phyloP scores from a whole-genome alignment of 176 grass and related monocot species.

The Typha latifolia region DNA sequence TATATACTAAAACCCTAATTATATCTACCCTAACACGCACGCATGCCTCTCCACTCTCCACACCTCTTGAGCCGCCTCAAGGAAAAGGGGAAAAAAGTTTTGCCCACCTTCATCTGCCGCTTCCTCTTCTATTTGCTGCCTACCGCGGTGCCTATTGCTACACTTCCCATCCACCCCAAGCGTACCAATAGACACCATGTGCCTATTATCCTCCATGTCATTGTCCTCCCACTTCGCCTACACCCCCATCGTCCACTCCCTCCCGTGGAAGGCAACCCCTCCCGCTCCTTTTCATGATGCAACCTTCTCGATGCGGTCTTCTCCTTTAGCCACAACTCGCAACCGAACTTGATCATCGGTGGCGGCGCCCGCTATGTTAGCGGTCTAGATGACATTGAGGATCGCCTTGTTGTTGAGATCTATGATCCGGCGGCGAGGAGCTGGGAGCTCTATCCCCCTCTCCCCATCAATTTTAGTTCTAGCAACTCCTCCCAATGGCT shows the following conservation, averaged over 20 bases:
- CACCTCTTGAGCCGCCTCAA: too few species aligned
- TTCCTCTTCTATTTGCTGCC: too few species aligned
- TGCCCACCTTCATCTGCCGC: too few species aligned
- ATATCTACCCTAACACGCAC: too few species aligned
- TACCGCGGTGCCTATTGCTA: too few species aligned
- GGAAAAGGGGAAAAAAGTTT: too few species aligned
- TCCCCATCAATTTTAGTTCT: slow-evolving; percentile 26
- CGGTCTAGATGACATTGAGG: slow-evolving; percentile 43
- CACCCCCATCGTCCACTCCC: slow-evolving; percentile 18
- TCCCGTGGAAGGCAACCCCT: slow-evolving; percentile 18
- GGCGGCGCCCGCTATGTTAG: slow-evolving; percentile 31
- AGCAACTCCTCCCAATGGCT: slow-evolving; percentile 42
- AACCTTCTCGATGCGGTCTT: slow-evolving; percentile 37
- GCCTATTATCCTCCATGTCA: slow-evolving; percentile 15
- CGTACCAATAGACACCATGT: too few species aligned
- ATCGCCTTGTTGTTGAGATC: slow-evolving; percentile 32
- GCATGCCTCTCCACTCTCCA: too few species aligned
- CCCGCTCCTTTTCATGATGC: slow-evolving; percentile 28
- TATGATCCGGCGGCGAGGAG: slow-evolving; percentile 13
- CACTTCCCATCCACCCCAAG: too few species aligned
- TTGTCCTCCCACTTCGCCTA: slow-evolving; percentile 29
- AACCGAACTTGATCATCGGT: slow-evolving; percentile 19
- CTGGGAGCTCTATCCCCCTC: slow-evolving; percentile 29
- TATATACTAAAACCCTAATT: too few species aligned
- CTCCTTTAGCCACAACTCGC: not conserved